Percentiles rank a stretch among this genome's conserved stretches.
Conservation (phyloP, 345 rosid genomes). For the Raphanus sativus region DNA sequence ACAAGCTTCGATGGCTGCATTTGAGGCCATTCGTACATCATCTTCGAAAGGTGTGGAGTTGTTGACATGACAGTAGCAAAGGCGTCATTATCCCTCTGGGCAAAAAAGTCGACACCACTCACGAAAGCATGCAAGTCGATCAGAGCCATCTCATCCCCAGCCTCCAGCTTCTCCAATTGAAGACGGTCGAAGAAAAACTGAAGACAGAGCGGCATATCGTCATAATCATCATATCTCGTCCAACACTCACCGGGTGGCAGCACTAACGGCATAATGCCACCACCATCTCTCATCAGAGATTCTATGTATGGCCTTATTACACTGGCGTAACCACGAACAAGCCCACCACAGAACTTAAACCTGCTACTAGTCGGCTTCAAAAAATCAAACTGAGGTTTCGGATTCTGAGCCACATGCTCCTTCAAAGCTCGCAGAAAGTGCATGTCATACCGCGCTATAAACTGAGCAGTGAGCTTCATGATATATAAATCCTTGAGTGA, state of each 20-base stretch:
- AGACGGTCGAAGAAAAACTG: slow-evolving; percentile 50
- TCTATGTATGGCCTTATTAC: slow-evolving; percentile 65
- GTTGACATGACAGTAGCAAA: not conserved
- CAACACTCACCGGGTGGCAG: not conserved
- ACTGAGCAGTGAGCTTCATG: not conserved
- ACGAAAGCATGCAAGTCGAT: slow-evolving; percentile 85
- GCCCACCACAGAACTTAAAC: slow-evolving; percentile 61
- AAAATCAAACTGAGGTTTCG: not conserved
- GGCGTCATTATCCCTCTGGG: slow-evolving; percentile 44
- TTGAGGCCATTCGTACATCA: not conserved
- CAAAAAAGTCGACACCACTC: slow-evolving; percentile 63
- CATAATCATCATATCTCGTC: not conserved
- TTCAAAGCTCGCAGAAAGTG: not conserved
- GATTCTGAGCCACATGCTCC: not conserved
- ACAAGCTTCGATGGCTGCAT: not conserved
- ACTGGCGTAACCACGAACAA: slow-evolving; percentile 69
- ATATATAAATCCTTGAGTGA: not conserved
- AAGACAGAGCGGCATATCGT: too few species aligned
- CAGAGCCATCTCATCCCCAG: slow-evolving; percentile 66
- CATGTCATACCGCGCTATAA: not conserved
- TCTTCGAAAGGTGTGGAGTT: not conserved
- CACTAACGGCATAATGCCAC: not conserved
- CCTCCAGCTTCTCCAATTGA: slow-evolving; percentile 75
- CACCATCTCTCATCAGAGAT: slow-evolving; percentile 35
- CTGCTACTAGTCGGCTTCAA: slow-evolving; percentile 33